A percentile compares a stretch with the other conserved stretches of the same genome.
Conservation (phyloP, 805 yeast genomes). For the Starmerella geochares region DNA sequence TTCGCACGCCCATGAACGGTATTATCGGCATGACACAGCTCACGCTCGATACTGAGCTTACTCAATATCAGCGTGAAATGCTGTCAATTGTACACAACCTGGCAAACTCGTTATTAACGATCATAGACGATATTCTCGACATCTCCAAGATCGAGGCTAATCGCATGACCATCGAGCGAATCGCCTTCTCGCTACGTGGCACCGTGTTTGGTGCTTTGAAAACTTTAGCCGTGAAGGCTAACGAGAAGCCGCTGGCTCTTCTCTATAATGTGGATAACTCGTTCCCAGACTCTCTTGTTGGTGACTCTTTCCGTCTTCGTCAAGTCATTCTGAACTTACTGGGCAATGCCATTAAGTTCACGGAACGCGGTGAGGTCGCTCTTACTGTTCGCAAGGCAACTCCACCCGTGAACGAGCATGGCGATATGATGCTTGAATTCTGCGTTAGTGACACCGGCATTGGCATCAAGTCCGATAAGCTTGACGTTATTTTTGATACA, state of each 20-base stretch:
- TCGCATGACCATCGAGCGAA: slow-evolving; percentile 84
- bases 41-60: slow-evolving; percentile 76
- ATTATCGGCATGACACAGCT: slow-evolving; percentile 87
- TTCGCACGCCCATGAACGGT: slow-evolving; percentile 88
- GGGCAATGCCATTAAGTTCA: slow-evolving; percentile 84
- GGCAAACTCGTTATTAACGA: slow-evolving; percentile 74
- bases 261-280: slow-evolving; percentile 75
- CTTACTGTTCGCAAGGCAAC: slow-evolving; percentile 57
- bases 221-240: slow-evolving; percentile 81
- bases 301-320: slow-evolving; percentile 79
- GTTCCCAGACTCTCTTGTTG: slow-evolving; percentile 76
- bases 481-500: slow-evolving; percentile 77
- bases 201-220: slow-evolving; percentile 85
- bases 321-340: slow-evolving; percentile 79
- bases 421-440: slow-evolving; percentile 57
- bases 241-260: slow-evolving; percentile 71
- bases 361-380: slow-evolving; percentile 71
- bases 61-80: slow-evolving; percentile 89
- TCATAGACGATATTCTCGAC: slow-evolving; percentile 83
- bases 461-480: slow-evolving; percentile 75
- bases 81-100: slow-evolving; percentile 77
- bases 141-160: slow-evolving; percentile 89
- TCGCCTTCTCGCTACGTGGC: slow-evolving; percentile 74
- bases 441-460: slow-evolving; percentile 88
- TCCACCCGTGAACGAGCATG: slow-evolving; percentile 31